These are phyloP conservation scores for Psilocybe azurescens DNA, from an alignment of 768 basidiomycete genomes.

Conservation along the genomic window DNA sequence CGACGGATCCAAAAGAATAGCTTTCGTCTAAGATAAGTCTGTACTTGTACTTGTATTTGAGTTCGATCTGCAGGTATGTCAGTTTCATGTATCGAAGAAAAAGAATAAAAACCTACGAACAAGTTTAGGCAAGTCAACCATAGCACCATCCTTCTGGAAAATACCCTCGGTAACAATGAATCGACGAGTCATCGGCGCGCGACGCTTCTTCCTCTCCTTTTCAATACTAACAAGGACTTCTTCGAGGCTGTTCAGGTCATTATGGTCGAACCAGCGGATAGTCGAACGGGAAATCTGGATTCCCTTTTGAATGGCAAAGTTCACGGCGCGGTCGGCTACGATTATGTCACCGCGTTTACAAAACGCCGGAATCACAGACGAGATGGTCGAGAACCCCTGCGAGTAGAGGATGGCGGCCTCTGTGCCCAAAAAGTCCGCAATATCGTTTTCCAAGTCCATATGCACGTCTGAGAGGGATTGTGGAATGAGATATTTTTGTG, in stretches of 20 bases:
- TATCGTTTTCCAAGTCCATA: conserved; percentile 84
- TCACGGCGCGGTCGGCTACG: conserved; percentile 96
- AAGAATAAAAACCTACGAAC: conserved; percentile 51
- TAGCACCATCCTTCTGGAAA: conserved; percentile 92
- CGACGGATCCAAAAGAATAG: conserved; percentile 92
- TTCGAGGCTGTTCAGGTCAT: conserved; percentile 90
- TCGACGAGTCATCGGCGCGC: conserved; percentile 79
- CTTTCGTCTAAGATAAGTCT: conserved; percentile 93
- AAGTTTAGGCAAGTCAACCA: conserved; percentile 91
- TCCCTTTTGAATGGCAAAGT: conserved; percentile 95
- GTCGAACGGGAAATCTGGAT: conserved; percentile 92
- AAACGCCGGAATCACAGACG: conserved; percentile 96
- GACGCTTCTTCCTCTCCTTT: conserved; percentile 88
- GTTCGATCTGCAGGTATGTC: conserved; percentile 68
- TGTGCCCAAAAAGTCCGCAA: conserved; percentile 89
- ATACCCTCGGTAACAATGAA: conserved; percentile 98
- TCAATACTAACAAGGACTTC: conserved; percentile 83
- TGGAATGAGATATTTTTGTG: background rate
- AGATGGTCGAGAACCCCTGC: conserved; percentile 90
- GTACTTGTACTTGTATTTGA: conserved; percentile 96
- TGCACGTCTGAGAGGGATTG: conserved; percentile 76
- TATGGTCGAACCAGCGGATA: conserved; percentile 96
- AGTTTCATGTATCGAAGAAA: background rate
- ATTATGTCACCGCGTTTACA: conserved; percentile 98
- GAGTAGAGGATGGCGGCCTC: conserved; percentile 93